Evolutionary conservation across 2,329 filamentous ascomycete genomes (phyloP), one percentile per base, ranked within the genome.

Genomic region (Colletotrichum musicola): DNA sequence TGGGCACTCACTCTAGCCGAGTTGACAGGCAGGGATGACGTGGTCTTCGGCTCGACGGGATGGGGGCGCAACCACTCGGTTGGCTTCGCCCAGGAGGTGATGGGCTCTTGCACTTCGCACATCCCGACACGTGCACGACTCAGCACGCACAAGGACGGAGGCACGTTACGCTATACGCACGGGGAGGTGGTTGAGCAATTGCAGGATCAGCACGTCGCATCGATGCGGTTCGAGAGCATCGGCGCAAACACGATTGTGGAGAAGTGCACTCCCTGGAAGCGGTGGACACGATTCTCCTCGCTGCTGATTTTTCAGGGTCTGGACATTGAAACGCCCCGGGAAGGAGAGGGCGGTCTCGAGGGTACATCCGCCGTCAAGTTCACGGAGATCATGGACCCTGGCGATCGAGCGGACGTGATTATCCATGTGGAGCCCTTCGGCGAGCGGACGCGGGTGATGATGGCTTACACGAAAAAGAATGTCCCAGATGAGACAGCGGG

Each of bases 221-320:
- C 81, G 18, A 80, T 84, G 9, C 82, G 83, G 0, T 83, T 83
- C 69, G 86, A 88, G 73, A 83, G 81, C 46, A 77, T 88, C 38
- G 85, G 86, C 4, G 82, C 84, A 57, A 76, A 81, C 4, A 81
- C 84, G 10, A 82, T 89, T 12, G 79, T 88, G 4, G 80, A 83
- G 44, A 81, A 83, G 49, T 89, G 86, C 73, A 88, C 86, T 3
- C 18, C 62, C 4, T 64, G 57, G 63, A 27, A 25, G 27, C 38
- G 50, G 7, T 66, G 56, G 56, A 54, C 57, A 27, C 56, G 63
- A 0, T 61, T 55, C n/a, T 55, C 63, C 4, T 66, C 57, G 0
- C 57, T 66, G 14, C 14, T 66, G 40, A 27, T 66, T 18, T 66
- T 64, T 9, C 62, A 59, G 38, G 54, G 62, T 1, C 25, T 64